Evolutionary conservation across 768 basidiomycete genomes (phyloP), one percentile per base, ranked within the genome.

Genomic region (Trametes punicea): DNA sequence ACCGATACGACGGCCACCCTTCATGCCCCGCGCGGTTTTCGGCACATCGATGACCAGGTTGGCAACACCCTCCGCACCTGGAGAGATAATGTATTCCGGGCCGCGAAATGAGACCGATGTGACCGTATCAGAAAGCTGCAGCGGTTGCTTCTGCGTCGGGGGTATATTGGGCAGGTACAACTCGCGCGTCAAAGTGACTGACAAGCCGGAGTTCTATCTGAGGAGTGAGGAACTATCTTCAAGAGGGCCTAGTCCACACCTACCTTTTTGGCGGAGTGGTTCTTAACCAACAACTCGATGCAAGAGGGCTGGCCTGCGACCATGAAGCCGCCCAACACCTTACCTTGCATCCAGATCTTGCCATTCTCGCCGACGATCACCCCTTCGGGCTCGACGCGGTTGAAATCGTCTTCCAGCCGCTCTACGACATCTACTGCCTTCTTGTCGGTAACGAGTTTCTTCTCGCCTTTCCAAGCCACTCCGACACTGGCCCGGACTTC

Each of bases 41-140:
- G 90, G 90, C n/a, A 91, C 81, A 66, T 92, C 85, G 59, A 93
- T 84, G 10, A 90, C 87, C 10, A 93, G 77, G 63, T 80, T 83
- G 1, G 90, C 90, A 2, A 91, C 79, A 20, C 90, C 90, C 64
- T 92, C 90, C 2, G 76, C 77, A 16, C 87, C 88, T 0, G 88
- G 87, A 7, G 77, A 78, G 27, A 91, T 81, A 29, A 81, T 80
- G 61, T 91, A 92, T 63, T 92, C 90, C 26, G 79, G 76, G 2
- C 88, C 88, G 34, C 81, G 80, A 69, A 87, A 93, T 10, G 85
- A 78, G 16, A 91, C 83, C 10, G 79, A 82, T 2, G 81, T 78
- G 25, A 88, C 71, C 0, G 83, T 80, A 65, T 93, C 91, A 0
- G 83, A 83, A 10, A 87, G 74, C 52, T 84, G 79, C 31, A 89